Base-by-base conservation (phyloP, 352 stramenopile genomes). In the Phytophthora pistaciae region DNA sequence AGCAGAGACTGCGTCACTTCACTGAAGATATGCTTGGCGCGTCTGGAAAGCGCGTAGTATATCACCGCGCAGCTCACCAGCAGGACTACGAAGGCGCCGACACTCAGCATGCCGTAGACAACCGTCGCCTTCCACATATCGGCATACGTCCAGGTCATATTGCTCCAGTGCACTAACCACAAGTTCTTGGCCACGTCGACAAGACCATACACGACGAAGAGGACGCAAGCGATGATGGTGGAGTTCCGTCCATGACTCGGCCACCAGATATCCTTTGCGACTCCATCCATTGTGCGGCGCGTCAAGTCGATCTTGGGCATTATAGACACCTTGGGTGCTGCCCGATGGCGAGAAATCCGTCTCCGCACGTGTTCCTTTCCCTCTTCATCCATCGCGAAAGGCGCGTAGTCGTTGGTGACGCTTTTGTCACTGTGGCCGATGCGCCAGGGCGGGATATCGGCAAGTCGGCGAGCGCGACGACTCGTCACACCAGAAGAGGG, bases 121-220 rank as follows among this genome's bases (percentile, higher is more conserved):
- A 70, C 52, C 1, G 66, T 78, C 9, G 71, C 66, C n/a, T 75
- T 66, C 36, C 57, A 75, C 77, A 82, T 82, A 18, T 77, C 49
- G 11, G 63, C 1, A 11, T 58, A 72, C 5, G 60, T 71, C 55
- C 58, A 66, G 2, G 52, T 50, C 65, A 79, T 58, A 18, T 74
- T 77, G 64, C 71, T 82, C 77, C 77, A 84, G 52, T 80, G 64
- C 23, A 80, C 63, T 33, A 83, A 16, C 74, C 75, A 82, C 49
- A 82, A 72, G 23, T 77, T 82, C 33, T 78, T 79, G 3, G 64
- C 61, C 44, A 84, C 61, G 18, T 72, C 63, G 36, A 84, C 50
- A 0, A 60, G 38, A 29, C 75, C 66, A 29, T 82, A 84, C 5
- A 56, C 20, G 20, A 80, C 9, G 20, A 82, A 78, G 4, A 80